A percentile compares a stretch with the other conserved stretches of the same genome.
These are phyloP conservation scores for Lathyrus oleraceus DNA, from an alignment of 306 rosid species.

Conservation along the genomic window DNA sequence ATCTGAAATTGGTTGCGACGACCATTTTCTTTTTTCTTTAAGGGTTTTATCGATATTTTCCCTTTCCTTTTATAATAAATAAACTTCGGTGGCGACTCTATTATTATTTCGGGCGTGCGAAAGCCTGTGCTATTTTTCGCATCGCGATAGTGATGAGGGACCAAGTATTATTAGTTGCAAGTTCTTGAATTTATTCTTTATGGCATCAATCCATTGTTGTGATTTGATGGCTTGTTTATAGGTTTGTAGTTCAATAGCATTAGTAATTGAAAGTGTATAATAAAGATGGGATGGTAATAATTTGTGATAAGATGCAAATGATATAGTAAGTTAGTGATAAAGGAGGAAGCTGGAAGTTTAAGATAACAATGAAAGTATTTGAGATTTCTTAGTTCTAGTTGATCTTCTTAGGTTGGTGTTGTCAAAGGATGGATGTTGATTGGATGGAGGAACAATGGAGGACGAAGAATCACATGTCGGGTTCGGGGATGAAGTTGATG, in stretches of 20 bases:
- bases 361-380: neutral
- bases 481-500: too few relatives aligned
- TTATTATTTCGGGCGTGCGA: too few relatives aligned
- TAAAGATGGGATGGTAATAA: neutral
- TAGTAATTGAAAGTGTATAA: too few relatives aligned
- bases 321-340: neutral
- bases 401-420: neutral
- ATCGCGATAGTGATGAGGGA: neutral
- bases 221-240: too few relatives aligned
- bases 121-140: too few relatives aligned
- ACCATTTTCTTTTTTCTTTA: too few relatives aligned
- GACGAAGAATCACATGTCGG: neutral
- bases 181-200: neutral
- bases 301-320: neutral
- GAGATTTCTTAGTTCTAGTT: too few relatives aligned
- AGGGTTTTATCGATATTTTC: too few relatives aligned
- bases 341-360: neutral
- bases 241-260: too few relatives aligned
- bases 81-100: too few relatives aligned
- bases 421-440: neutral
- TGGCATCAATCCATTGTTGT: neutral
- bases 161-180: neutral
- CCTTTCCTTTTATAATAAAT: too few relatives aligned
- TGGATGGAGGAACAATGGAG: neutral
- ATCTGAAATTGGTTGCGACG: too few relatives aligned